Base-by-base conservation (phyloP, 352 stramenopile species). In the Globisporangium recalcitrans region DNA sequence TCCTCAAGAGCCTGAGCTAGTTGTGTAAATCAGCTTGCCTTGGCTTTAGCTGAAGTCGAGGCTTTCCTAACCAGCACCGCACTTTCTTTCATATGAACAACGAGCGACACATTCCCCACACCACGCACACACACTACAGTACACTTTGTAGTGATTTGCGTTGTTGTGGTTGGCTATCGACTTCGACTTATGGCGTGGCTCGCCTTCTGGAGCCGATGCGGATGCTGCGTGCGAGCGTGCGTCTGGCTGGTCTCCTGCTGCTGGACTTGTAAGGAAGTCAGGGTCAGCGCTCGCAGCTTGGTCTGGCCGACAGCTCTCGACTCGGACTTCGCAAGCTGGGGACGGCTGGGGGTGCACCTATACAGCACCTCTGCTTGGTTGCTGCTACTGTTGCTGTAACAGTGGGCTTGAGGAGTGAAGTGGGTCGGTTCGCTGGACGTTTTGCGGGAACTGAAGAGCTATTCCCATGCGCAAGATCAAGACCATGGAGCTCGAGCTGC, bases 401-500 rank as follows among this genome's bases (percentile, higher is more conserved):
- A n/a, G 29, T 21, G 16, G 16, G 19, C 38, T 46, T 46, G 38
- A 57, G n/a, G 4, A 46, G 24, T 11, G 47, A 22, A 1, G 5
- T 40, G 7, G 27, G 49, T 16, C 27, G 14, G 5, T 40, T 55
- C 14, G 1, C 6, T 9, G n/a, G 7, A 24, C 2, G 40, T n/a
- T 66, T 66, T 16, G 29, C 7, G 27, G 46, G 52, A 4, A 27
- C 9, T 44, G 21, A 46, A 46, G 38, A 1, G 16, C 4, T 3
- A 11, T 2, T 24, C 4, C 1, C 19, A 36, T 46, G 6, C 9
- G 75, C 27, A 69, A 71, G 29, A 58, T 80, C 0, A 70, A 81
- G 24, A 58, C 71, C 29, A 62, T 82, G 24, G 77, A 87, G 49
- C 69, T 71, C 29, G 60, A 77, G 36, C 59, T 85, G n/a, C 72